Base-by-base conservation (phyloP, 306 rosid genomes). In the Citrullus mucosospermus region DNA sequence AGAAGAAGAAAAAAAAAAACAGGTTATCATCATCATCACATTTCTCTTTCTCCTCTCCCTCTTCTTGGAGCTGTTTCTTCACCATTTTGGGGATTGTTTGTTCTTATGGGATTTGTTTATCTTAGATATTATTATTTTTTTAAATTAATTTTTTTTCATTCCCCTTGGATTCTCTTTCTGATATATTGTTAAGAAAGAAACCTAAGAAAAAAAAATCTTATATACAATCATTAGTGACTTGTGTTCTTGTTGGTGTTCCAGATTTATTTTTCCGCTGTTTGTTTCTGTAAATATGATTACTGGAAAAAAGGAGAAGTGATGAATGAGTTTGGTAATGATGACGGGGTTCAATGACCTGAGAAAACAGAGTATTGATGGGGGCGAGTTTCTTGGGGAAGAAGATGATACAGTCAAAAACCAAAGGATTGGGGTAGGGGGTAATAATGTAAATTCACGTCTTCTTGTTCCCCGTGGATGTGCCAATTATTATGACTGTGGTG, bases 31-130 rank as follows among this genome's bases (percentile, higher is more conserved):
- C 5, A 50, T 13, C 18, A 55, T 55, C 22, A 36, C 28, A 3
- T 71, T 71, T 71, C 57, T 46, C 57, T 46, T 44, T 39, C 53
- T 20, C 75, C 17, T 11, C 13, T 14, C 22, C 53, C 75, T 68
- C n/a, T 14, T 36, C n/a, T 61, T 32, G 30, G 56, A 14, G 36
- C 22, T 28, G 60, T 46, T 72, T 72, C 59, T 72, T 72, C 53
- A 18, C 53, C 62, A 28, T 50, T 63, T 28, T 9, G 62, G 78
- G 78, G 78, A 39, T 36, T 55, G 78, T 20, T 72, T 73, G 78
- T 50, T 50, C 6, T 51, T 28, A 51, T 28, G 28, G 58, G 41
- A 8, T n/a, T 48, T 48, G 17, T 48, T 48, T 12, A 12, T 72
- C 28, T 28, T 25, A 12, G 53, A 48, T 48, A 46, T 44, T 39